These are phyloP conservation scores for Wickerhamiella hasegawae DNA, from an alignment of 805 yeast genomes.

Conservation along the genomic window DNA sequence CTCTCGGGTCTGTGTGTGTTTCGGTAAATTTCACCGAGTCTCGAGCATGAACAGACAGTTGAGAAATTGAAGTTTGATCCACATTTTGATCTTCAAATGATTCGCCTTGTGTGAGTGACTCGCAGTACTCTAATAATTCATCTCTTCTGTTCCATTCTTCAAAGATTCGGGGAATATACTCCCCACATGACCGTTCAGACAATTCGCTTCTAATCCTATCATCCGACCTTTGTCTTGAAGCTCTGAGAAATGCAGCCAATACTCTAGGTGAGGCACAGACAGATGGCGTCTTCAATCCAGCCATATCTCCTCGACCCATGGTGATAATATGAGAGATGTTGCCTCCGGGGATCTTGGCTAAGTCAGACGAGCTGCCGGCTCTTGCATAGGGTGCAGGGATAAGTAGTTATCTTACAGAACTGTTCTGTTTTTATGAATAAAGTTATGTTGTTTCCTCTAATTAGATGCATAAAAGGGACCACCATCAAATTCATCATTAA, in stretches of 20 bases:
- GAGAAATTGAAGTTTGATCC: conserved; percentile 3
- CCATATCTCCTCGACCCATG: background rate
- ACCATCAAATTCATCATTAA: too few species aligned
- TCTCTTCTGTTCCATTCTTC: conserved; percentile 13
- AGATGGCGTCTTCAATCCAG: background rate
- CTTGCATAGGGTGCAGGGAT: too few species aligned
- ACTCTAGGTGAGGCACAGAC: background rate
- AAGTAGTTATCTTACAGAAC: too few species aligned
- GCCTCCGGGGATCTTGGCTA: too few species aligned
- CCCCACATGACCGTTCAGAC: conserved; percentile 14
- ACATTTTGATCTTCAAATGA: background rate
- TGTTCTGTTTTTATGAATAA: too few species aligned
- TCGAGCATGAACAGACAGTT: conserved; percentile 12
- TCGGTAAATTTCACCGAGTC: conserved; percentile 11
- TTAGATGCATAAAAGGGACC: too few species aligned
- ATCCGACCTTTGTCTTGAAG: conserved; percentile 18
- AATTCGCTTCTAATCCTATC: conserved; percentile 17
- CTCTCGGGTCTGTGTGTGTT: conserved; percentile 14
- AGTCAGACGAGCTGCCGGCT: too few species aligned
- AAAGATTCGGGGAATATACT: conserved; percentile 7
- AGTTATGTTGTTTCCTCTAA: too few species aligned
- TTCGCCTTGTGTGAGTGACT: conserved; percentile 1
- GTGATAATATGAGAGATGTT: too few species aligned
- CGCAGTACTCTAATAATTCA: conserved; percentile 10
- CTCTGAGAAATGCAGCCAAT: conserved; percentile 12